A percentile compares a stretch with the other conserved stretches of the same genome.
phyloP scores from a whole-genome alignment of 805 yeast genomes.

The Cyberlindnera petersonii region DNA sequence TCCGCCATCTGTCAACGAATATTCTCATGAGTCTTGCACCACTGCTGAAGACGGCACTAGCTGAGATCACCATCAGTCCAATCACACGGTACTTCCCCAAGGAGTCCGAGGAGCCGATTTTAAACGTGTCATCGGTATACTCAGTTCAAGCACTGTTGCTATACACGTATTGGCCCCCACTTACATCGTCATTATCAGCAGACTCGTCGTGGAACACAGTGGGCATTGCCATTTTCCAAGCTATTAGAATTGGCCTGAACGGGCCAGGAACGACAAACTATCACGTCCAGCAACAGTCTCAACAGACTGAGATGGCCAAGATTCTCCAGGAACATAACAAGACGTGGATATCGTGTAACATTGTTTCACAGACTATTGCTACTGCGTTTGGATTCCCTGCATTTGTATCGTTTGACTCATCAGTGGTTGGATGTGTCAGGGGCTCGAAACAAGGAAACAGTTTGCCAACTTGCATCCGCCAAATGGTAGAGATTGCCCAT shows the following conservation, averaged over 20 bases:
- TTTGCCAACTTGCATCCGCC: conserved; percentile 42
- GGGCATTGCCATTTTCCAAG: conserved; percentile 90
- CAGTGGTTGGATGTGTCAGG: conserved; percentile 52
- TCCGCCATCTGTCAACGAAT: conserved; percentile 54
- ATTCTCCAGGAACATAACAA: conserved; percentile 71
- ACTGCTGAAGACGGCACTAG: conserved; percentile 67
- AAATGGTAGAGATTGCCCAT: conserved; percentile 77
- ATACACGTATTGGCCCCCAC: conserved; percentile 93
- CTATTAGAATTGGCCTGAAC: conserved; percentile 87
- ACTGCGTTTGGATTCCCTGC: conserved; percentile 94
- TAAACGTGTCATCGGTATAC: conserved; percentile 87
- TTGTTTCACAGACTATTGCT: conserved; percentile 85
- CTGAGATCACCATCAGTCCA: conserved; percentile 88
- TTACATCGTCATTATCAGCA: conserved; percentile 89
- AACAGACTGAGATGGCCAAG: conserved; percentile 20
- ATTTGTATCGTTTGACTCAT: conserved; percentile 77
- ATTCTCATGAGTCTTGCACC: conserved; percentile 59
- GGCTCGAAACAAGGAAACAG: conserved; percentile 35
- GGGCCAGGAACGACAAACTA: conserved; percentile 56
- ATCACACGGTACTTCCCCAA: conserved; percentile 79
- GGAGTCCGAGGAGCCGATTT: conserved; percentile 73
- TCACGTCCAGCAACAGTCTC: conserved; percentile 39
- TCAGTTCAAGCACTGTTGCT: conserved; percentile 90
- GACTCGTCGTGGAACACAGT: conserved; percentile 95
- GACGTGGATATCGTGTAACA: conserved; percentile 93